Evolutionary conservation across 1,139 yeast species (phyloP).

Genomic region (Candida smagusa): DNA sequence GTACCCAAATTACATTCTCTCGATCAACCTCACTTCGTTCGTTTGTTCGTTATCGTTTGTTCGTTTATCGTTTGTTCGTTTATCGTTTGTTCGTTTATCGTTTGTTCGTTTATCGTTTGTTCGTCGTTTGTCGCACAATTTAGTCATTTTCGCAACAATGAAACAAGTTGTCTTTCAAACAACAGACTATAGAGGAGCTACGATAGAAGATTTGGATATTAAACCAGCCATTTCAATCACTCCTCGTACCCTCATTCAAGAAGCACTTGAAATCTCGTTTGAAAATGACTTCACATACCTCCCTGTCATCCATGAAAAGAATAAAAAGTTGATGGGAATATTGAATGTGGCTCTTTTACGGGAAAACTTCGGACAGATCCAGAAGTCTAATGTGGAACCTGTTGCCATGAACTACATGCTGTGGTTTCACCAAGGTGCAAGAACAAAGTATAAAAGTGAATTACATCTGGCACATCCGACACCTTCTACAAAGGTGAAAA

Average conservation of each 20-base stretch:
- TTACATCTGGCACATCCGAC: constrained; percentile 7
- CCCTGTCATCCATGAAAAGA: constrained; percentile 53
- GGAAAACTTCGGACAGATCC: constrained; percentile 18
- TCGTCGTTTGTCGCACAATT: too few relatives aligned
- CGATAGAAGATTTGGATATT: constrained; percentile 60
- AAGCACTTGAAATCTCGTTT: constrained; percentile 48
- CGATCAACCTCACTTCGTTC: too few relatives aligned
- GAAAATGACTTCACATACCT: constrained; percentile 57
- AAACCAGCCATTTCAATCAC: constrained; percentile 58
- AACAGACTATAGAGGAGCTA: constrained; percentile 49
- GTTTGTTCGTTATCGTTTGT: too few relatives aligned
- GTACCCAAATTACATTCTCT: too few relatives aligned
- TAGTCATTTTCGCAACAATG: neutral
- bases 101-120: too few relatives aligned
- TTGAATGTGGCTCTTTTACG: constrained; percentile 49
- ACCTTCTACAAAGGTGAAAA: constrained; percentile 18
- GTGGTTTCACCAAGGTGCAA: constrained; percentile 42
- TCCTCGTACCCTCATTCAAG: constrained; percentile 48
- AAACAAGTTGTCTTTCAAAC: constrained; percentile 23
- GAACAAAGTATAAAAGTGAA: constrained; percentile 29
- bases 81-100: too few relatives aligned
- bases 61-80: too few relatives aligned
- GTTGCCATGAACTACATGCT: constrained; percentile 39
- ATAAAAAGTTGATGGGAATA: constrained; percentile 53
- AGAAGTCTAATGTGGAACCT: constrained; percentile 26